Evolutionary conservation across 2,329 filamentous ascomycete genomes (phyloP), one percentile per base, ranked within the genome.

Genomic region (Stemphylium beticola): DNA sequence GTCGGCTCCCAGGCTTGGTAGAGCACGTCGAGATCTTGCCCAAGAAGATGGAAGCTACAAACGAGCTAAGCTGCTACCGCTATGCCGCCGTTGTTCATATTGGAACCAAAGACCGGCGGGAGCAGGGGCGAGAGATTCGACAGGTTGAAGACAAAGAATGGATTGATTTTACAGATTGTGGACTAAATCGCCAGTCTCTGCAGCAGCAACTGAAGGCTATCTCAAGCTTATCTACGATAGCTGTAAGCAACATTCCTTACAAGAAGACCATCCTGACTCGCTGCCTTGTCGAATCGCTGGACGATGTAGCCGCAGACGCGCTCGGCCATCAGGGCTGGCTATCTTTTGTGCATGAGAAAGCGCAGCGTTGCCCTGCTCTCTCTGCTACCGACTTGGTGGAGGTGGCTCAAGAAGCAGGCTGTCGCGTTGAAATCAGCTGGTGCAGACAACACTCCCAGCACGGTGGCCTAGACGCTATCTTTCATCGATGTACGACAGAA

Each of bases 31-130:
- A 58, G 43, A 55, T 58, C 33, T 24, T 53, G 17, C 56, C 48
- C 2, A 58, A 58, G 52, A 51, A 38, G 15, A 48, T 58, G 46
- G 45, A 38, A 9, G 47, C 51, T 17, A 55, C 51, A n/a, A 58
- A 58, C 24, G 55, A 58, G 38, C 47, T 55, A 4, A 58, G 55
- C 38, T 55, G 51, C 22, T 58, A 55, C 18, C 50, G 51, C n/a
- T 50, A 50, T n/a, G 49, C 58, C 12, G 57, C 61, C 6, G 53
- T 43, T 15, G 12, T 50, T 1, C 29, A 51, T 15, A 14, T 20
- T 3, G 17, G 4, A 11, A 4, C 9, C 8, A 11, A 2, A 22
- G n/a, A 39, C 3, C 32, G 8, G 14, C 43, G 14, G 12, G n/a
- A 20, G 24, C 11, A 24, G 14, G 10, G 10, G 1, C 10, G 10